Conservation (phyloP, 805 yeast species). For the Kodamaea hsintzibuensis region DNA sequence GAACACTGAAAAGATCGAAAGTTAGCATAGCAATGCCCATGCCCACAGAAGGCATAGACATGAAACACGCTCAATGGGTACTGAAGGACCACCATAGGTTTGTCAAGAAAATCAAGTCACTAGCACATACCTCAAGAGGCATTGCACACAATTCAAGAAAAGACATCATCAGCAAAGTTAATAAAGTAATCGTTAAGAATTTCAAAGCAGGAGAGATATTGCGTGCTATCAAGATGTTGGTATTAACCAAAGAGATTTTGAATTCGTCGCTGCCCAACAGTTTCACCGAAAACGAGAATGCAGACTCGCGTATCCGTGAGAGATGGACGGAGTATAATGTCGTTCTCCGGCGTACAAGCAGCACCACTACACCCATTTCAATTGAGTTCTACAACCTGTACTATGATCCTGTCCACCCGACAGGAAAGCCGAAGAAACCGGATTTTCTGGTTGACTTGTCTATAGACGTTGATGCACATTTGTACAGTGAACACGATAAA, state of each 20-base stretch:
- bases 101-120: constrained; percentile 18
- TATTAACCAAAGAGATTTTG: constrained; percentile 49
- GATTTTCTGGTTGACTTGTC: constrained; percentile 21
- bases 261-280: constrained; percentile 14
- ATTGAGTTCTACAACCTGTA: constrained; percentile 62
- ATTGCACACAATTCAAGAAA: constrained; percentile 18
- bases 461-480: constrained; percentile 34
- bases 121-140: constrained; percentile 27
- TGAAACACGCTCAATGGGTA: constrained; percentile 10
- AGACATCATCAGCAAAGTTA: constrained; percentile 21
- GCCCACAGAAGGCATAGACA: constrained; percentile 20
- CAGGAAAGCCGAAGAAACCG: constrained; percentile 21
- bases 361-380: constrained; percentile 50
- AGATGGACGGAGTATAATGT: constrained; percentile 81
- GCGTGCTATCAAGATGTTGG: constrained; percentile 67
- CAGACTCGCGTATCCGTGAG: constrained; percentile 58
- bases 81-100: constrained; percentile 18
- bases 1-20: neutral
- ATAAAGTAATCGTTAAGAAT: constrained; percentile 24
- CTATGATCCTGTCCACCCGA: constrained; percentile 25
- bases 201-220: constrained; percentile 62
- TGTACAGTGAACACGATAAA: constrained; percentile 71
- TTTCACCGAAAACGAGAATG: constrained; percentile 51
- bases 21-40: constrained; percentile 18
- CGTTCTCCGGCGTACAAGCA: constrained; percentile 65